Percentiles rank a stretch among this genome's conserved stretches.
phyloP scores from a whole-genome alignment of 164 flowering plant species.

The Stephania yunnanensis region DNA sequence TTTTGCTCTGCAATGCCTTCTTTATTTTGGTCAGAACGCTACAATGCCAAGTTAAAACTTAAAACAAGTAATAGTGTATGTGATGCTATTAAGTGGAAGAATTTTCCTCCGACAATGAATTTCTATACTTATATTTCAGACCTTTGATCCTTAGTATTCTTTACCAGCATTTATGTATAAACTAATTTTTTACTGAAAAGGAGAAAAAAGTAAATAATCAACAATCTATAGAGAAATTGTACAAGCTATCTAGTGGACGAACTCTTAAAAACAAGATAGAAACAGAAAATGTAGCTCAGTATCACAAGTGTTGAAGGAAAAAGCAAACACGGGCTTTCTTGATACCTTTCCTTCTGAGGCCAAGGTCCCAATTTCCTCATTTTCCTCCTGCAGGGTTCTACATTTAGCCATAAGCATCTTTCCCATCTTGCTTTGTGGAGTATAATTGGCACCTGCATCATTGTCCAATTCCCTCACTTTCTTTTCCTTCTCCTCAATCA shows the following conservation, averaged over 20 bases:
- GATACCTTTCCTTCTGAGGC: constrained; percentile 95
- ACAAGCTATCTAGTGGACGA: too few relatives aligned
- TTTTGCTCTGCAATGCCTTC: neutral
- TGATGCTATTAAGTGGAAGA: neutral
- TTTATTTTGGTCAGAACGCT: too few relatives aligned
- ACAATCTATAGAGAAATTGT: too few relatives aligned
- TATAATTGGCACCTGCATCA: constrained; percentile 75
- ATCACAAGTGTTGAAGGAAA: neutral
- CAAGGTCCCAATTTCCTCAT: constrained; percentile 91
- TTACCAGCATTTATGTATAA: neutral
- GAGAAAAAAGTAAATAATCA: too few relatives aligned
- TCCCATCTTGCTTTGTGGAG: constrained; percentile 95
- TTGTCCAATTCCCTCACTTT: constrained; percentile 91
- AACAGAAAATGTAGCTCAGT: neutral
- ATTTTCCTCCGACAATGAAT: neutral
- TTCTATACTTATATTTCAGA: neutral
- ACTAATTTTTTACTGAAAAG: neutral
- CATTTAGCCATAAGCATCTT: constrained; percentile 95
- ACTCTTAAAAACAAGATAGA: too few relatives aligned
- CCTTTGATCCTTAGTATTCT: neutral
- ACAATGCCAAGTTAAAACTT: neutral
- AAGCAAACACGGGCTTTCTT: neutral
- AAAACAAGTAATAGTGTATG: neutral
- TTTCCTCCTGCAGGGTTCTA: constrained; percentile 90
- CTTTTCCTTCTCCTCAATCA: constrained; percentile 97